Evolutionary conservation across 2,329 filamentous ascomycete genomes (phyloP), one percentile per base, ranked within the genome.

Genomic region (Cladophialophora yegresii): DNA sequence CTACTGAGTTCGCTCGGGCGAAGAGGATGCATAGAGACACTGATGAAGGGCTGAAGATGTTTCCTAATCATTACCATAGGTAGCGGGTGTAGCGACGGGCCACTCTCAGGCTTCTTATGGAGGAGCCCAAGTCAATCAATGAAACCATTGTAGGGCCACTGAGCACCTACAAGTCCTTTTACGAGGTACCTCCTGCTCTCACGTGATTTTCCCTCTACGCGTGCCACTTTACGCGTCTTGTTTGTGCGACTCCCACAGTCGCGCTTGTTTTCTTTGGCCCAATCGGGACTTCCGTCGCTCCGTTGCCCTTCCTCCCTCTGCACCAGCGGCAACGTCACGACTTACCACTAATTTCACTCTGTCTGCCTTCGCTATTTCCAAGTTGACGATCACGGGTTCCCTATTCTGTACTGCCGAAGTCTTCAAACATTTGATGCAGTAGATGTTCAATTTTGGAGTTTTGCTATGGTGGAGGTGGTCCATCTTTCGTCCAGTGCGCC

Each of bases 401-500:
- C n/a, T 43, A 49, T 23, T 33, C 7, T 13, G 12, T 50, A 26
- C 43, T 23, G 26, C 12, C n/a, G 22, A 30, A 6, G 16, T 20
- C 28, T 13, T 23, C 8, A n/a, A n/a, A n/a, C n/a, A n/a, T n/a
- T 28, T 33, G 43, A 13, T 16, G 8, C 32, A 32, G 22, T 26
- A 23, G 8, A 28, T 26, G 16, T 22, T 2, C 20, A 9, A 47
- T 26, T 43, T 54, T 61, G 36, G 50, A 47, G 2, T 10, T 20
- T 13, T 13, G 54, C 30, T 1, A 67, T 67, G 64, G 30, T 55
- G 10, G 61, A 64, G 33, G 67, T 68, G 20, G 65, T 68, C 32
- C 62, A 67, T n/a, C 54, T 67, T 28, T 69, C 64, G 5, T 65
- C 60, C 20, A 65, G 63, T 57, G 59, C 62, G 45, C 65, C 65